phyloP scores from a whole-genome alignment of 371 early-diverging fungal genomes.

The Rhizopus microsporus region DNA sequence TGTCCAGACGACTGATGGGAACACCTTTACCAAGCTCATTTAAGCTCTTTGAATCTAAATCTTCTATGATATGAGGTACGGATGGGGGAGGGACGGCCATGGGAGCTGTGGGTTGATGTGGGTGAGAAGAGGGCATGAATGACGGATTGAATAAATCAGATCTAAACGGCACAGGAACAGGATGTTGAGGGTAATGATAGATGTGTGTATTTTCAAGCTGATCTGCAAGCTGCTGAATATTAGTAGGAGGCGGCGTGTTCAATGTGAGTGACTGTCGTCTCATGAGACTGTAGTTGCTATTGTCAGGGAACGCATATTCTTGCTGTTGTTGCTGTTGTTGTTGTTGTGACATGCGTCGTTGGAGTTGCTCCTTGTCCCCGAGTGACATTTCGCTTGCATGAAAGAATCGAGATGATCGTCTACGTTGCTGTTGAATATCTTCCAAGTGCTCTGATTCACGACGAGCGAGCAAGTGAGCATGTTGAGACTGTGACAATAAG shows the following conservation, averaged over 20 bases:
- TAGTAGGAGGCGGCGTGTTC: slow-evolving; percentile 18
- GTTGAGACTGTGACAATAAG: slow-evolving; percentile 38
- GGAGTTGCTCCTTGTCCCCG: slow-evolving; percentile 32
- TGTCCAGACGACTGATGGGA: slow-evolving; percentile 48
- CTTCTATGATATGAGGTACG: background rate
- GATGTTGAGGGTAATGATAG: background rate
- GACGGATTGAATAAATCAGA: background rate
- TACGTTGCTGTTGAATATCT: slow-evolving; percentile 27
- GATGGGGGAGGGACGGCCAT: slow-evolving; percentile 8
- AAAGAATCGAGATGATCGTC: slow-evolving; percentile 27
- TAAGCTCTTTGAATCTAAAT: slow-evolving; percentile 23
- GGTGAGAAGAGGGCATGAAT: slow-evolving; percentile 9
- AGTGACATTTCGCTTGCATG: slow-evolving; percentile 23
- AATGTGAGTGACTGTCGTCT: slow-evolving; percentile 30
- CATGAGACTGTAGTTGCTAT: slow-evolving; percentile 15
- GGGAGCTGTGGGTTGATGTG: slow-evolving; percentile 8
- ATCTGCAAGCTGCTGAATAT: slow-evolving; percentile 36
- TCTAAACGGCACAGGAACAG: background rate
- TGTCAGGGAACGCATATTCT: slow-evolving; percentile 31
- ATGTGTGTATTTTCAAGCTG: slow-evolving; percentile 34
- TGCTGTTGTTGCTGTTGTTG: slow-evolving; percentile 26
- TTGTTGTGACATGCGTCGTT: slow-evolving; percentile 22
- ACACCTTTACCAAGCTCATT: slow-evolving; percentile 58
- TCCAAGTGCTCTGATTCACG: slow-evolving; percentile 36
- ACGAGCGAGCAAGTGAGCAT: slow-evolving; percentile 26